Base-by-base conservation (phyloP, 371 early-diverging fungal species). In the Mortierella sp. region DNA sequence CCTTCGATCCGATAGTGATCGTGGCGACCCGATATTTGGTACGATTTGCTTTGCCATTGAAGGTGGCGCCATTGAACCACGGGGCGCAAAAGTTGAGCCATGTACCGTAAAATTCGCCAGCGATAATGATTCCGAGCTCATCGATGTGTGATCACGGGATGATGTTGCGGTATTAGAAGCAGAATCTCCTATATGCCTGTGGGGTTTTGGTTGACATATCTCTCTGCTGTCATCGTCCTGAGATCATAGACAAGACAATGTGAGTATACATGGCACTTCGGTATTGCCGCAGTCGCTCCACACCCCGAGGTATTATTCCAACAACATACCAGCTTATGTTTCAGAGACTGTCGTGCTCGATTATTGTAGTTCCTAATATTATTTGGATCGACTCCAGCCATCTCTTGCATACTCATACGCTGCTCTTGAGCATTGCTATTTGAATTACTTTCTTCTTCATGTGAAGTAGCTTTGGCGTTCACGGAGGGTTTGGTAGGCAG, bases 281-380 rank as follows among this genome's bases (percentile, higher is more conserved):
- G 15, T n/a, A 45, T 22, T 5, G 26, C 22, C 43, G 0, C 3
- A 26, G 7, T 61, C 13, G 31, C 10, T 17, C 5, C 12, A 29
- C 12, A 4, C 12, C 28, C 19, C 29, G 8, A 1, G 28, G 19
- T 32, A 7, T 22, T n/a, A n/a, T 54, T 28, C 40, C 35, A 23
- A 31, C 23, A n/a, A 51, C 47, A 31, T 64, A 70, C 71, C 64
- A 64, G 17, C 23, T 64, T 70, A 22, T 64, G 71, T 60, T 70
- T 70, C 12, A 57, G 26, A 19, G 64, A 43, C 43, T 54, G 70
- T 17, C 35, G 54, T n/a, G n/a, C 8, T 32, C 12, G 28, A 17
- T 17, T 9, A 19, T 17, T 15, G n/a, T 35, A 3, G n/a, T 51
- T 4, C 29, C 22, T 3, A 49, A 19, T 32, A 6, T 8, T 31